Evolutionary conservation across 176 grass and related monocot genomes (phyloP).

Genomic region (Phyllostachys edulis): DNA sequence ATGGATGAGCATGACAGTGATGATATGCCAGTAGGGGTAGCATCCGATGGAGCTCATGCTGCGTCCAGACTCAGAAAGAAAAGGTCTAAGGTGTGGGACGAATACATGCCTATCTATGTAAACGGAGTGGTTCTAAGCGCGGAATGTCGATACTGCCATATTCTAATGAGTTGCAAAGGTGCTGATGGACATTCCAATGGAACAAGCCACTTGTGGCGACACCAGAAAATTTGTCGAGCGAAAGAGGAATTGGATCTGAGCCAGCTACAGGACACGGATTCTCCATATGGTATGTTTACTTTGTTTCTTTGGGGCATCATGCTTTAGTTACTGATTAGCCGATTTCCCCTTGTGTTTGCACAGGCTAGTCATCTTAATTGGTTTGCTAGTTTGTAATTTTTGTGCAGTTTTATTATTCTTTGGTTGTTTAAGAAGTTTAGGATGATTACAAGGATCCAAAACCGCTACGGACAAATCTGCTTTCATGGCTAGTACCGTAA

Average conservation of each 20-base stretch:
- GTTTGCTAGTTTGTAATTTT: background rate
- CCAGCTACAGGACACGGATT: constrained; percentile 8
- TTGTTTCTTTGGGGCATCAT: background rate
- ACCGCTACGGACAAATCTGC: too few relatives aligned
- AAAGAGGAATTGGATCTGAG: constrained; percentile 29
- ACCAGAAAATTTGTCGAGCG: constrained; percentile 50
- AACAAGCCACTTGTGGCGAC: constrained; percentile 58
- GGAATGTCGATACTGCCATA: constrained; percentile 51
- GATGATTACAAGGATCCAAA: too few relatives aligned
- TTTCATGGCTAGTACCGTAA: too few relatives aligned
- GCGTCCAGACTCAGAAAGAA: constrained; percentile 29
- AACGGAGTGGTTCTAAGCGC: constrained; percentile 40
- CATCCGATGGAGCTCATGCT: constrained; percentile 6
- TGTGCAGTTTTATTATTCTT: background rate
- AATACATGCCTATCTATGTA: constrained; percentile 42
- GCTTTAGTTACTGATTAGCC: background rate
- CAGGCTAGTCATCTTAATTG: background rate
- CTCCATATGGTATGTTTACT: constrained; percentile 31
- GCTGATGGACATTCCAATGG: constrained; percentile 49
- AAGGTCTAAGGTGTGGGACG: constrained; percentile 56
- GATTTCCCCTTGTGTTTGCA: background rate
- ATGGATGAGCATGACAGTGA: constrained; percentile 40
- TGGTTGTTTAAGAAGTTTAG: background rate
- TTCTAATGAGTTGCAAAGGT: constrained; percentile 49
- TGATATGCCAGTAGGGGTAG: constrained; percentile 18